phyloP scores from a whole-genome alignment of 805 yeast genomes.

The Pichia manshurica region DNA sequence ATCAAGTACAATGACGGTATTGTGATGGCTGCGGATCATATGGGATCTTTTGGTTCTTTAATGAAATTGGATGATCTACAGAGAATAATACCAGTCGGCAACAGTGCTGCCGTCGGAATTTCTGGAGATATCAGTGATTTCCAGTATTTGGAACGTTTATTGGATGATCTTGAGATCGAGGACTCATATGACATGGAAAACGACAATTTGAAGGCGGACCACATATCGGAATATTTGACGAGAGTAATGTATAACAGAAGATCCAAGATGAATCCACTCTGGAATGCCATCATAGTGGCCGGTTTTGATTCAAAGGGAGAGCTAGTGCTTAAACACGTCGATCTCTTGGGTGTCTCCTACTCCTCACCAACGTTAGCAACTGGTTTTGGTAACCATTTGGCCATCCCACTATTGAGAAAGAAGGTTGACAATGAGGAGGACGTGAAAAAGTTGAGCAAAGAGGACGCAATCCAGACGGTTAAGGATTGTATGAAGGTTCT shows the following conservation, averaged over 20 bases:
- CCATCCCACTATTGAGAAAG: slow-evolving; percentile 84
- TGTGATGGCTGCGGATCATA: slow-evolving; percentile 89
- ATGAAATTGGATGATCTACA: slow-evolving; percentile 81
- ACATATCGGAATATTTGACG: slow-evolving; percentile 81
- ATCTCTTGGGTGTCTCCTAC: slow-evolving; percentile 86
- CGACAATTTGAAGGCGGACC: slow-evolving; percentile 66
- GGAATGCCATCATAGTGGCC: slow-evolving; percentile 91
- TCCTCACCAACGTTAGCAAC: slow-evolving; percentile 87
- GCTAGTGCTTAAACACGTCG: slow-evolving; percentile 81
- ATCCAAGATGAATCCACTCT: slow-evolving; percentile 88
- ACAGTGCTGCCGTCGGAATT: slow-evolving; percentile 82
- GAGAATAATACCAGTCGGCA: slow-evolving; percentile 79
- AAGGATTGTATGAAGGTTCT: slow-evolving; percentile 88
- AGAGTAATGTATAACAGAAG: slow-evolving; percentile 83
- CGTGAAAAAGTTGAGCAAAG: slow-evolving; percentile 59
- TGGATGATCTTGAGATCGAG: slow-evolving; percentile 75
- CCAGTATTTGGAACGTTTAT: slow-evolving; percentile 69
- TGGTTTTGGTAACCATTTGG: slow-evolving; percentile 94
- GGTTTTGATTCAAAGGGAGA: slow-evolving; percentile 69
- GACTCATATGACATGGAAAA: slow-evolving; percentile 74
- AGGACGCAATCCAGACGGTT: slow-evolving; percentile 70
- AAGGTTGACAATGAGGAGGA: slow-evolving; percentile 76
- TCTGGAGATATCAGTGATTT: slow-evolving; percentile 94
- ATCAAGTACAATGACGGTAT: slow-evolving; percentile 88
- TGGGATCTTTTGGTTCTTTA: slow-evolving; percentile 90